These are phyloP conservation scores for Rhamnella rubrinervis DNA, from an alignment of 331 rosid species.

Conservation along the genomic window DNA sequence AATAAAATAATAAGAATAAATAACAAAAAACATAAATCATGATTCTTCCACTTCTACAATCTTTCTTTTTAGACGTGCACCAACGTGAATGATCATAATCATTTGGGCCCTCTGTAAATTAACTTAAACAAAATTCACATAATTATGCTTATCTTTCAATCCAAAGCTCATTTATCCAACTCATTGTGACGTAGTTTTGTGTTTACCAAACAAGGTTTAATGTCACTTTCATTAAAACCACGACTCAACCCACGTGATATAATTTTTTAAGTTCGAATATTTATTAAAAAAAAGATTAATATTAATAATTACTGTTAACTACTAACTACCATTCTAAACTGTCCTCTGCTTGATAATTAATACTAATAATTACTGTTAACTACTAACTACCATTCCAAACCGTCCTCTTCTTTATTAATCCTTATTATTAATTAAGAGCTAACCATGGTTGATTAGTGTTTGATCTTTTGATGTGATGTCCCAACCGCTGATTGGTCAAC, in stretches of 20 bases:
- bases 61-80: constrained; percentile 20
- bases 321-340: no score
- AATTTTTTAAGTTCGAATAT: neutral
- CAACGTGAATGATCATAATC: constrained; percentile 10
- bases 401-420: neutral
- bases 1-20: neutral
- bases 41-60: neutral
- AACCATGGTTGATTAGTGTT: constrained; percentile 3
- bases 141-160: constrained; percentile 19
- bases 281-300: no score
- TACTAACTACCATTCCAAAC: constrained; percentile 15
- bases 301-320: no score
- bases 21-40: neutral
- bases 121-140: no score
- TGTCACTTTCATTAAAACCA: neutral
- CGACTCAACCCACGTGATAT: constrained; percentile 12
- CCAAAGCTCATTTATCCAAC: constrained; percentile 9
- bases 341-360: no score
- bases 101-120: neutral
- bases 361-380: neutral
- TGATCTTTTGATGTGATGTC: no score
- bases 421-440: neutral
- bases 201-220: neutral
- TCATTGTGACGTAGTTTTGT: neutral
- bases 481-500: constrained; percentile 3